phyloP scores from a whole-genome alignment of 1,284 basidiomycete species.

The Moesziomyces parantarcticus region DNA sequence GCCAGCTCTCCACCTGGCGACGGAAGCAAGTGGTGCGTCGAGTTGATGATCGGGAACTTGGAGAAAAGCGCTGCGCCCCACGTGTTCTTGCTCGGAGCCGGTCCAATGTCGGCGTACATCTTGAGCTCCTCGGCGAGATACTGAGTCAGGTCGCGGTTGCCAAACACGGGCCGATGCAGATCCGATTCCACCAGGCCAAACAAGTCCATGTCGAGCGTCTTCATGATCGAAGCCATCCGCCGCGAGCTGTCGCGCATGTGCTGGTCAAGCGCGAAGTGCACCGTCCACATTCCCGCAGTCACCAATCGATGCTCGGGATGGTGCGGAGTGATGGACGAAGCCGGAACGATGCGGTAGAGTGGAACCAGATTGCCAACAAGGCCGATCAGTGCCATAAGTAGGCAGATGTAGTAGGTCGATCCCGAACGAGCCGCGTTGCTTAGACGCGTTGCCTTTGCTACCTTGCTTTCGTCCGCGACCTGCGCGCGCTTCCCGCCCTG shows the following conservation, averaged over 20 bases:
- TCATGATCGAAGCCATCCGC: slow-evolving; percentile 79
- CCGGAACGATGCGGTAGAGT: slow-evolving; percentile 71
- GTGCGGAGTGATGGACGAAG: slow-evolving; percentile 75
- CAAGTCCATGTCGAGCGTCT: slow-evolving; percentile 65
- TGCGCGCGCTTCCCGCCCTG: not conserved
- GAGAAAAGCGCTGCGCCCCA: slow-evolving; percentile 73
- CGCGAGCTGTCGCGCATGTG: slow-evolving; percentile 68
- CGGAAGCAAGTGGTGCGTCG: slow-evolving; percentile 87
- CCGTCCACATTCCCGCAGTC: slow-evolving; percentile 90
- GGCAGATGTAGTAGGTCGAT: slow-evolving; percentile 41
- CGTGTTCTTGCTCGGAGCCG: slow-evolving; percentile 87
- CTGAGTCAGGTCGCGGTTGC: slow-evolving; percentile 77
- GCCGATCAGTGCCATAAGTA: slow-evolving; percentile 40
- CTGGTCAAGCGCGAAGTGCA: slow-evolving; percentile 63
- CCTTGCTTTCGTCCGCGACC: slow-evolving; percentile 6
- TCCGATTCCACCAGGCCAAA: slow-evolving; percentile 82
- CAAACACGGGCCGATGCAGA: slow-evolving; percentile 83
- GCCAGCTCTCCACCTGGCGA: slow-evolving; percentile 85
- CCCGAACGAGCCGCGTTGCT: slow-evolving; percentile 9
- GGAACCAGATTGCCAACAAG: slow-evolving; percentile 51
- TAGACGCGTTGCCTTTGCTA: slow-evolving; percentile 4
- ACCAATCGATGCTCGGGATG: slow-evolving; percentile 77
- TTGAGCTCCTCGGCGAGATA: slow-evolving; percentile 74
- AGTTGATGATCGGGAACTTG: slow-evolving; percentile 87
- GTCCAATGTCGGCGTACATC: slow-evolving; percentile 79